phyloP scores from a whole-genome alignment of 2,329 filamentous ascomycete genomes.

The Microsporum audouinii region DNA sequence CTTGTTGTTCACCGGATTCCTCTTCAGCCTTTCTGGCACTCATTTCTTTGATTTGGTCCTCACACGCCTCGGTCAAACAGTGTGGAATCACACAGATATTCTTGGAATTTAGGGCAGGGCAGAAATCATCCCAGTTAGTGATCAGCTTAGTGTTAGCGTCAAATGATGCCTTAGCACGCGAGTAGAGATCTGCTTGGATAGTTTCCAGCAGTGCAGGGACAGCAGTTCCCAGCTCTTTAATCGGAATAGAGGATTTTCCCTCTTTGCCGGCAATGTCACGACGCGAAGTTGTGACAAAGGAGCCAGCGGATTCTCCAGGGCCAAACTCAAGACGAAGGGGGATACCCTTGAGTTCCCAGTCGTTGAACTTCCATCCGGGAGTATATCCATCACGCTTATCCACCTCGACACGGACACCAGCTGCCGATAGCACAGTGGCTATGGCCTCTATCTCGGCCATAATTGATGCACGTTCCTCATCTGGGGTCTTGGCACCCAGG shows the following conservation, averaged over 20 bases:
- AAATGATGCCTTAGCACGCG: constrained; percentile 66
- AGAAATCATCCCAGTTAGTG: constrained; percentile 81
- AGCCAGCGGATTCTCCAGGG: constrained; percentile 80
- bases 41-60: constrained; percentile 89
- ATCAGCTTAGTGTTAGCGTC: constrained; percentile 68
- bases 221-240: constrained; percentile 60
- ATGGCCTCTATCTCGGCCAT: constrained; percentile 65
- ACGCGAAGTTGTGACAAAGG: constrained; percentile 72
- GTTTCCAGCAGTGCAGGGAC: constrained; percentile 74
- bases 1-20: constrained; percentile 55
- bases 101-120: constrained; percentile 79
- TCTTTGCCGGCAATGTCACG: constrained; percentile 58
- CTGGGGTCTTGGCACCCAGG: constrained; percentile 73
- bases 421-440: constrained; percentile 55
- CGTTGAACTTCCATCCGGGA: constrained; percentile 96
- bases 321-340: constrained; percentile 92
- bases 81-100: constrained; percentile 87
- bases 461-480: constrained; percentile 67
- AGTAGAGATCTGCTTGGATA: constrained; percentile 75
- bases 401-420: constrained; percentile 63
- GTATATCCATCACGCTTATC: constrained; percentile 84
- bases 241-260: constrained; percentile 68
- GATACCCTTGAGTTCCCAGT: constrained; percentile 95
- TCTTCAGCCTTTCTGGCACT: constrained; percentile 59
- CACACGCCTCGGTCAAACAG: constrained; percentile 73